phyloP scores from a whole-genome alignment of 768 basidiomycete species.

The Sporobolomyces phaffii region DNA sequence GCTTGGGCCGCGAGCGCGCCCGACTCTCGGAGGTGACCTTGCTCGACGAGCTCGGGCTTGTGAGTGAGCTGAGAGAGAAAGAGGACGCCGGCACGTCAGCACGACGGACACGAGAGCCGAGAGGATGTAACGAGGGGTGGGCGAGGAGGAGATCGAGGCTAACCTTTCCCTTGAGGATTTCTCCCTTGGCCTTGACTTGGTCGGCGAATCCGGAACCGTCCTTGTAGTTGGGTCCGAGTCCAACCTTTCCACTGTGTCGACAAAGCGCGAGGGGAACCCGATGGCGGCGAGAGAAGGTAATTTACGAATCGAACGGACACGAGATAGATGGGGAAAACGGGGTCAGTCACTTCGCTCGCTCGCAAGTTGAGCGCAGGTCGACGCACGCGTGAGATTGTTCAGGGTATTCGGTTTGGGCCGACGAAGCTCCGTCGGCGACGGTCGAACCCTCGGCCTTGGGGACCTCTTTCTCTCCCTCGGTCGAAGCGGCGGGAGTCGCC shows the following conservation, averaged over 20 bases:
- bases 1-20: constrained; percentile 14
- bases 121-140: not conserved
- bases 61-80: constrained; percentile 14
- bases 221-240: constrained; percentile 23
- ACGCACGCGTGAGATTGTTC: constrained; percentile 3
- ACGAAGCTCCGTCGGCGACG: not conserved
- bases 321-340: no score
- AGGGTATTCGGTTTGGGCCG: constrained; percentile 10
- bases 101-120: no score
- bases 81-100: no score
- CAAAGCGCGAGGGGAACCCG: not conserved
- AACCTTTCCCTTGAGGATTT: constrained; percentile 33
- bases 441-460: not conserved
- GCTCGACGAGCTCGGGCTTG: constrained; percentile 25
- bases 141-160: not conserved
- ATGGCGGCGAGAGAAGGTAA: no score
- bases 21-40: constrained; percentile 16
- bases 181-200: constrained; percentile 15
- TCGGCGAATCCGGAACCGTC: constrained; percentile 10
- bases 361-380: no score
- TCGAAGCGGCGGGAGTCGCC: not conserved
- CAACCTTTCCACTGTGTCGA: constrained; percentile 3
- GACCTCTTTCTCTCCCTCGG: not conserved
- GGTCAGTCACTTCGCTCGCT: no score
- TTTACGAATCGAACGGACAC: no score